Evolutionary conservation across 1,139 yeast genomes (phyloP), one percentile per base, ranked within the genome.

Genomic region (Geotrichum bryndzae): DNA sequence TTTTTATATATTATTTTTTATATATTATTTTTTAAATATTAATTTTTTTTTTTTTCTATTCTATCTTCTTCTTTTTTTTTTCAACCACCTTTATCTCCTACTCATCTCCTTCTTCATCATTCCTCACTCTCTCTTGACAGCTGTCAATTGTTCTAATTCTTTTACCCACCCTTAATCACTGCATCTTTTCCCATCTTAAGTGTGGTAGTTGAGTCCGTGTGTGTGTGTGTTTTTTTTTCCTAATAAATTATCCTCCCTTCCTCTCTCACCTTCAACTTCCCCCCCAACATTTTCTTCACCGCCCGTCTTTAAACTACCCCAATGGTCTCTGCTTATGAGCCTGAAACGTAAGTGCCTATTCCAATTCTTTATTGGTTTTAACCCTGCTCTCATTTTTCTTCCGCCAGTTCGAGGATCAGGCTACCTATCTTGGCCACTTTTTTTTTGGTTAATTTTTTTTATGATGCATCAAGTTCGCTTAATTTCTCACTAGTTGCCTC

Each of bases 261-360:
- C 33, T 48, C n/a, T 5, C 25, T 18, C 48, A 15, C 50, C 50
- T 22, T 23, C 23, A 38, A 25, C 56, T 25, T 5, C 35, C 23
- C 15, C 35, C 23, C 13, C 51, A 22, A 22, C 54, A 31, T 6
- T 38, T 33, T 53, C 15, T 29, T 52, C 1, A 52, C 38, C n/a
- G 38, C 23, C 22, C 48, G 56, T 23, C 38, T n/a, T 25, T 53
- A 27, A 15, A 31, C 56, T 53, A 4, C n/a, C n/a, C 45, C 53
- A 35, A 61, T 61, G 63, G 63, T 58, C 57, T 61, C 63, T 27
- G 22, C 60, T 50, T 61, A 58, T 55, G 63, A 61, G 51, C 59
- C 59, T 29, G 63, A 56, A 51, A 61, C 63, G 63, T 61, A 56
- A 52, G 61, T 59, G 22, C 22, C 22, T n/a, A n/a, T 7, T 41